Percentiles rank a stretch among this genome's conserved stretches.
Conservation (phyloP, 176 grass and related monocot species). For the Bromus sterilis region DNA sequence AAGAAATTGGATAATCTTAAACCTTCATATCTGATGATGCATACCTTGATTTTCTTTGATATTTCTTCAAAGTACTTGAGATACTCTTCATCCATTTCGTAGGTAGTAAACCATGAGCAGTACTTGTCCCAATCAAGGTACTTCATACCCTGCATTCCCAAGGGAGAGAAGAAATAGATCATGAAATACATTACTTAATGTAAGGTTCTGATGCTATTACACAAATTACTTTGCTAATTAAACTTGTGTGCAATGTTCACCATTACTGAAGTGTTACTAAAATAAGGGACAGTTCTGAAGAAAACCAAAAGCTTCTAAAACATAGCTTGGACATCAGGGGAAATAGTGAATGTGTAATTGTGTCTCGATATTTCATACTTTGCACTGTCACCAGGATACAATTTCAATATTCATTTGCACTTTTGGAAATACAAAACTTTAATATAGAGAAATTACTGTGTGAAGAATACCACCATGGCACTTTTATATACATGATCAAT, state of each 20-base stretch:
- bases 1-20: not conserved
- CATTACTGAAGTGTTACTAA: not conserved
- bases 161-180: not conserved
- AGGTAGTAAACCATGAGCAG: not conserved
- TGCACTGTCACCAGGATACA: not conserved
- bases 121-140: not conserved
- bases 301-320: not conserved
- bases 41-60: slow-evolving; percentile 15
- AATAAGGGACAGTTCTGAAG: not conserved
- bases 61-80: not conserved
- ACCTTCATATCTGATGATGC: not conserved
- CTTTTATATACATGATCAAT: not conserved
- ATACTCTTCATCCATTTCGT: slow-evolving; percentile 5
- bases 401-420: not conserved
- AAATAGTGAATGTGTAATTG: not conserved
- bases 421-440: not conserved
- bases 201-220: not conserved
- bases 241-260: not conserved
- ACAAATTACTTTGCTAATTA: not conserved
- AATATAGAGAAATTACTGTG: not conserved
- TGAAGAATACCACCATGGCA: not conserved
- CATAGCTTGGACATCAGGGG: not conserved
- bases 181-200: not conserved
- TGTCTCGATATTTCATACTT: not conserved
- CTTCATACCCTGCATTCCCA: too few species aligned